Evolutionary conservation across 176 grass and related monocot genomes (phyloP).

Genomic region (Typha latifolia): DNA sequence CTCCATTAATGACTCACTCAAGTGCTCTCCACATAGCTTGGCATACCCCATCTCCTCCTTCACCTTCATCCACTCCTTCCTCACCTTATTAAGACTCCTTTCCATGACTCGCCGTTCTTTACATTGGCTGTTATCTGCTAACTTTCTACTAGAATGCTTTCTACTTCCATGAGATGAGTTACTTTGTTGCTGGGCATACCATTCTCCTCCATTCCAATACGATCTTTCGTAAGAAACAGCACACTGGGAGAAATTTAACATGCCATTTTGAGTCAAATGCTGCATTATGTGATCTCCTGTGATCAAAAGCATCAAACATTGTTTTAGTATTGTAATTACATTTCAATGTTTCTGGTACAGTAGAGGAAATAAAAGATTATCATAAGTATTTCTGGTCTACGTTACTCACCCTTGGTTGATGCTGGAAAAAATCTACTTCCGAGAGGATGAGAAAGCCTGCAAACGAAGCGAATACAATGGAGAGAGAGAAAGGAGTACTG

Average conservation of each 20-base stretch:
- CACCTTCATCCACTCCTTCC: conserved; percentile 64
- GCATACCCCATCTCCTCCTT: conserved; percentile 72
- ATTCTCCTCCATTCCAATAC: background rate
- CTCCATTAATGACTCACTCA: conserved; percentile 47
- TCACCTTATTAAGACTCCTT: conserved; percentile 54
- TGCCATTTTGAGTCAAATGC: conserved; percentile 33
- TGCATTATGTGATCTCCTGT: conserved; percentile 27
- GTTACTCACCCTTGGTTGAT: too few relatives aligned
- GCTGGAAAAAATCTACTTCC: too few relatives aligned
- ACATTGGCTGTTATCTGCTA: conserved; percentile 15
- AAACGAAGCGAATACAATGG: too few relatives aligned
- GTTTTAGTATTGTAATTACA: too few relatives aligned
- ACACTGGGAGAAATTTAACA: conserved; percentile 51
- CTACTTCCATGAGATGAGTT: conserved; percentile 18
- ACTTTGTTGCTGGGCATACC: conserved; percentile 14
- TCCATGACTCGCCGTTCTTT: conserved; percentile 44
- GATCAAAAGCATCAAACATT: background rate
- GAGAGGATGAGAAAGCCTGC: too few relatives aligned
- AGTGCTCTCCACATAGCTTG: conserved; percentile 47
- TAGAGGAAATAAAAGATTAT: too few relatives aligned
- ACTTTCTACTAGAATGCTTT: background rate
- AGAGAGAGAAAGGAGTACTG: background rate
- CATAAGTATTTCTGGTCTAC: too few relatives aligned
- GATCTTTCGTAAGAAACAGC: background rate
- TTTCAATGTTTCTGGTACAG: too few relatives aligned